Evolutionary conservation across 345 rosid species (phyloP), one percentile per base, ranked within the genome.

Genomic region (Eucalyptus curtisii): DNA sequence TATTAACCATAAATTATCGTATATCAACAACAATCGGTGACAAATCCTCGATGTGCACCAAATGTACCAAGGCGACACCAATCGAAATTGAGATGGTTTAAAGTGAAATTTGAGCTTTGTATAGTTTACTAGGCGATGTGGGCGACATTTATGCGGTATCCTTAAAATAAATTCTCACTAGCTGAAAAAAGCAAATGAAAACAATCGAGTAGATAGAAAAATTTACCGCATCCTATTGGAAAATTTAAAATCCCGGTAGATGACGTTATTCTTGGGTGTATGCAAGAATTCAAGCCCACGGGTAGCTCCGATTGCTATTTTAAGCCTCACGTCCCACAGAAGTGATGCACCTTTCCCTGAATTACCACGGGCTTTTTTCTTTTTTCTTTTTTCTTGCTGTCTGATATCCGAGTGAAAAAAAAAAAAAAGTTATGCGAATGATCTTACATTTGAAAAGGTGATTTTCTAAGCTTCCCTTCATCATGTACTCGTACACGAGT

Each of bases 251-350:
- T 96, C 98, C 25, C 99, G 87, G 88, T 95, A 96, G 24, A 96
- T 96, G 61, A 97, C 96, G 50, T 95, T 93, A 52, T 96, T 94
- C 87, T 95, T 95, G 0, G 97, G 92, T n/a, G 91, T 87, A 88
- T 97, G 99, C 88, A 97, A 91, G 89, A 94, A 96, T 1, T 91
- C 49, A 45, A 97, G 92, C 68, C 98, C 99, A 64, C 91, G 90
- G 45, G 97, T 98, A 14, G 98, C 99, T 90, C 93, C 99, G 4
- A 93, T 95, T 22, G 96, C 98, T 88, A 95, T 93, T 71, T 94
- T 92, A 8, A 96, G 91, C 49, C 99, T 92, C 7, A 88, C 49
- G 0, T 93, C 92, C 99, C 99, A 96, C 8, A 95, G 3, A 14
- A 96, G 93, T 20, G 98, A 94, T 42, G 96, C 97, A 50, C 90